Conservation (phyloP, 2,329 filamentous ascomycete genomes). For the Drechslera avenae region DNA sequence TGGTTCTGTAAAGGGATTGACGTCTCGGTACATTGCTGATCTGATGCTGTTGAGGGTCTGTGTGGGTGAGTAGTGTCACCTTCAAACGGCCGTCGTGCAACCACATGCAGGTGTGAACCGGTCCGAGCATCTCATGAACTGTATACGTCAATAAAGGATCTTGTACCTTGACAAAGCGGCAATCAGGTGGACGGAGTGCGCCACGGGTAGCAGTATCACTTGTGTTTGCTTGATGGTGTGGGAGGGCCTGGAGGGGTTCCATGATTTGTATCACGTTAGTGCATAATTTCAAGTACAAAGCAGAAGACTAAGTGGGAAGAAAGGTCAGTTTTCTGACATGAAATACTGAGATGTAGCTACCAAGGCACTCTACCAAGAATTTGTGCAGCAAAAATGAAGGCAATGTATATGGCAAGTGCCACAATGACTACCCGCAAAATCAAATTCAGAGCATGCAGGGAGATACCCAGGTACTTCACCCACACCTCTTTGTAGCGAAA, state of each 20-base stretch:
- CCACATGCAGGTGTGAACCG: constrained; percentile 1
- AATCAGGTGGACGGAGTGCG: background rate
- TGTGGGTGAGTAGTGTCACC: constrained; percentile 19
- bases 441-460: too few relatives aligned
- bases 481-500: too few relatives aligned
- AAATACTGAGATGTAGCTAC: background rate
- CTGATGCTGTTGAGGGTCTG: constrained; percentile 15
- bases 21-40: constrained; percentile 24
- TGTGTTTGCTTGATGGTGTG: too few relatives aligned
- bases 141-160: constrained; percentile 6
- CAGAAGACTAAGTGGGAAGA: too few relatives aligned
- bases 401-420: background rate
- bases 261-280: too few relatives aligned
- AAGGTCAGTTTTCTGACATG: background rate
- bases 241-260: too few relatives aligned
- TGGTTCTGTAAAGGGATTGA: constrained; percentile 20
- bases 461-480: too few relatives aligned
- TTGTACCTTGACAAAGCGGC: constrained; percentile 14
- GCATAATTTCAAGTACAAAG: too few relatives aligned
- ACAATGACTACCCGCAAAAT: too few relatives aligned
- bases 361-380: too few relatives aligned
- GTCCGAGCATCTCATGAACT: constrained; percentile 7
- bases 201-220: too few relatives aligned
- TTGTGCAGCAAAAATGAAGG: too few relatives aligned
- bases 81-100: constrained; percentile 18